Base-by-base conservation (phyloP, 805 yeast genomes). In the Starmera amethionina region DNA sequence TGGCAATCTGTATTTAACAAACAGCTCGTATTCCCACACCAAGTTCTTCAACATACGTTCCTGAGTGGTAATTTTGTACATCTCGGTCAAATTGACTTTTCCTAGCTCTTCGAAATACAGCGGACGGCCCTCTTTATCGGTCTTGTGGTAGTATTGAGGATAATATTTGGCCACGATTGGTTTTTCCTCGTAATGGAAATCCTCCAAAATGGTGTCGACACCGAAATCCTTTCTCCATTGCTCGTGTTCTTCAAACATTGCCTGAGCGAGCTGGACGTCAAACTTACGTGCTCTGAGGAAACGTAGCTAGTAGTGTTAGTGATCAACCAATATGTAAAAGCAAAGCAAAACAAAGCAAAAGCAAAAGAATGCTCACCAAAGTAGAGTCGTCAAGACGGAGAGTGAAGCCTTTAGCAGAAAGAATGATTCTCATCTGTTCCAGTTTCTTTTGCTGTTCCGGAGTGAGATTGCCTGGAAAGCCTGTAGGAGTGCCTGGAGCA, bases 111-210 rank as follows among this genome's bases (percentile, higher is more conserved):
- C 98, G 54, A 82, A 72, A 66, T 93, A 93, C 37, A 88, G 82
- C 7, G 98, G 98, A 59, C 98, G 82, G 39, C 98, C 98, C 48
- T 93, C 98, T 55, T 74, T 85, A 63, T 93, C 98, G 30, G 90
- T 86, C 69, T 93, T 89, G 68, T 93, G 97, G 64, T 93, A 93
- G 67, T 89, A 93, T 67, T 89, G 97, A 30, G 98, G 98, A 63
- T 93, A 93, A 63, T 70, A 82, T 57, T 77, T 72, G 45, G 96
- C 96, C 48, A 89, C 96, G 39, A 76, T 62, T 25, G 93, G 83
- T 67, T 93, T 93, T 68, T 93, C 98, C n/a, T 76, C 79, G 67
- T 90, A 93, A 46, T 84, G 79, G 73, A 90, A 93, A 59, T 87
- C 96, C 51, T 72, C 68, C 56, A 93, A 71, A 48, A 93, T 82